Base-by-base conservation (phyloP, 169 alveolate species). In the Cytauxzoon felis region DNA sequence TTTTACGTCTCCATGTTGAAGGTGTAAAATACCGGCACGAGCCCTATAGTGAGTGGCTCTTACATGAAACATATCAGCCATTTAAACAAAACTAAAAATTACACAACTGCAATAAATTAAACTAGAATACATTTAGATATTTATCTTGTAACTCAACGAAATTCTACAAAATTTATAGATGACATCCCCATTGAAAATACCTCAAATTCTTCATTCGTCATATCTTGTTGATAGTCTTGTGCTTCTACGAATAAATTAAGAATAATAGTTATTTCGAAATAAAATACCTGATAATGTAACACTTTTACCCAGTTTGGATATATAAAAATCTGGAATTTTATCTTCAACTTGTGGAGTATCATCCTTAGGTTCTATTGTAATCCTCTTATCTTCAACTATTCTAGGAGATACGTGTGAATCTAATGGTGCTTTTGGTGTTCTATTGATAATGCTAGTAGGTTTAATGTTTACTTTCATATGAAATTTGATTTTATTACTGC, bases 1-100 rank as follows among this genome's bases (percentile, higher is more conserved):
- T 41, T 87, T 72, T 3, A 97, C 98, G 32, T 80, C 84, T 9
- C 98, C 98, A 87, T 95, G 98, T 19, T 99, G 98, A 49, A 96
- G 86, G 13, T 91, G 83, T 59, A 97, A 57, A 30, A 89, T 82
- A 2, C 97, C 88, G 26, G 97, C 94, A 21, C 99, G 87, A 4
- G 98, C 97, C 52, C 95, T 80, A 32, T 90, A 87, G 69, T 72
- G 76, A 8, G 43, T 41, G 21, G 64, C 65, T 11, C 42, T 13
- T 21, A 24, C 41, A 13, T 60, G 30, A 16, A 38, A 9, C 23
- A 27, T 40, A 29, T 38, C 16, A 18, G 27, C 29, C 3, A 59
- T 21, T 36, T 40, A 41, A 43, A 50, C 1, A 30, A 36, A 49
- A 47, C 68, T 47, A 40, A 45, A 43, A 56, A 51, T 54, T 49